These are phyloP conservation scores for Pichia kluyveri DNA, from an alignment of 805 yeast species.

Conservation along the genomic window DNA sequence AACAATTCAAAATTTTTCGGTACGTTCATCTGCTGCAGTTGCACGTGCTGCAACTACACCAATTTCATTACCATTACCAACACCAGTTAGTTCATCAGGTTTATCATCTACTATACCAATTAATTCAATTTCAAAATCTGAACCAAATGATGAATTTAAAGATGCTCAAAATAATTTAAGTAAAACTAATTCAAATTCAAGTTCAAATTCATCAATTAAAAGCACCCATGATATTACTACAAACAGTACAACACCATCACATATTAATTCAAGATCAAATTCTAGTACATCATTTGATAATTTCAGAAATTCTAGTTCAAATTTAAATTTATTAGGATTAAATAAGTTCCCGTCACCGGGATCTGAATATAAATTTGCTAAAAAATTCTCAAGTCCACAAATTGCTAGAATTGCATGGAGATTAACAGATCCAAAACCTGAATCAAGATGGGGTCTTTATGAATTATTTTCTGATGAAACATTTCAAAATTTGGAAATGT, in stretches of 20 bases:
- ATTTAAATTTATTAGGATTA: not conserved
- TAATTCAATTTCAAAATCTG: not conserved
- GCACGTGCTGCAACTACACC: constrained; percentile 5
- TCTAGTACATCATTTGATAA: not conserved
- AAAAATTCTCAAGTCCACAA: constrained; percentile 49
- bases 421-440: constrained; percentile 54
- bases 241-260: not conserved
- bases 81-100: not conserved
- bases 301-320: not conserved
- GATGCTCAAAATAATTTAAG: not conserved
- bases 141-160: not conserved
- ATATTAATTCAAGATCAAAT: not conserved
- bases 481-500: constrained; percentile 55
- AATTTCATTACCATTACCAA: constrained; percentile 1
- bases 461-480: constrained; percentile 59
- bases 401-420: constrained; percentile 76
- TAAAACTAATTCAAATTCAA: not conserved
- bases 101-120: not conserved
- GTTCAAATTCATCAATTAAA: constrained; percentile 6
- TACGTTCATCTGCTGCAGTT: constrained; percentile 7
- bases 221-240: not conserved
- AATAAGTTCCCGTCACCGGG: constrained; percentile 39
- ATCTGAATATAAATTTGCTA: constrained; percentile 60
- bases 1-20: not conserved
- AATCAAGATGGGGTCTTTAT: constrained; percentile 48